phyloP scores from a whole-genome alignment of 441 rosid genomes.

The Flueggea neowawraea region DNA sequence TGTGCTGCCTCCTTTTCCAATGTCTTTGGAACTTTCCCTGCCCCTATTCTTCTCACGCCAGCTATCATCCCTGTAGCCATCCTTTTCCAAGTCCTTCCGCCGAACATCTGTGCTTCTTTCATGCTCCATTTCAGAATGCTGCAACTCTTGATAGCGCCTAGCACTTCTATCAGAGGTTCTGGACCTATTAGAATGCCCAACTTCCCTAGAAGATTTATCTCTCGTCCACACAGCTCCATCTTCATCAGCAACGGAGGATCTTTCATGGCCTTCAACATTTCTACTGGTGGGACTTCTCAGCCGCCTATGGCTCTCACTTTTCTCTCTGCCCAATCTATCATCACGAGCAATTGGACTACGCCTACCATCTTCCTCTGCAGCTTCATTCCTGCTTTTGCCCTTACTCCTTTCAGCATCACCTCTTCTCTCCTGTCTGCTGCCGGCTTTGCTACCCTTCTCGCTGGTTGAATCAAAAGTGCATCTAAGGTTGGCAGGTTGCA shows the following conservation, averaged over 20 bases:
- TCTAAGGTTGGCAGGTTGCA: background rate
- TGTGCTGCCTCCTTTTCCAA: slow-evolving; percentile 72
- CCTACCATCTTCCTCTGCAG: slow-evolving; percentile 60
- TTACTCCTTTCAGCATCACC: slow-evolving; percentile 50
- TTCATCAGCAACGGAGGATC: slow-evolving; percentile 50
- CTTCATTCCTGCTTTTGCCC: slow-evolving; percentile 52
- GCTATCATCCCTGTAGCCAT: slow-evolving; percentile 51
- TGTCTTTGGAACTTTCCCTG: slow-evolving; percentile 71
- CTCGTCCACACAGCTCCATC: slow-evolving; percentile 52
- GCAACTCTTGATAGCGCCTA: slow-evolving; percentile 63
- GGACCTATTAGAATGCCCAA: slow-evolving; percentile 54
- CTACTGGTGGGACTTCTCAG: slow-evolving; percentile 49
- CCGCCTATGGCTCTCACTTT: slow-evolving; percentile 49
- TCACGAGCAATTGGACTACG: slow-evolving; percentile 54
- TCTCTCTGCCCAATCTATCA: slow-evolving; percentile 51
- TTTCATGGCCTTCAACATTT: slow-evolving; percentile 51
- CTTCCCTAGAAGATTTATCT: slow-evolving; percentile 52
- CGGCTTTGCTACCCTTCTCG: slow-evolving; percentile 63
- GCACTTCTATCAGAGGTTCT: slow-evolving; percentile 75
- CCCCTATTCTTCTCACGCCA: slow-evolving; percentile 72
- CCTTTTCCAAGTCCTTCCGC: slow-evolving; percentile 52
- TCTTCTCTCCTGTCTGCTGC: slow-evolving; percentile 46
- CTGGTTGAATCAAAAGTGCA: too few species aligned
- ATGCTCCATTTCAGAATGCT: slow-evolving; percentile 52
- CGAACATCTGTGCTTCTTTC: slow-evolving; percentile 47